Conservation (phyloP, 306 rosid species). For the Lathyrus aphaca region DNA sequence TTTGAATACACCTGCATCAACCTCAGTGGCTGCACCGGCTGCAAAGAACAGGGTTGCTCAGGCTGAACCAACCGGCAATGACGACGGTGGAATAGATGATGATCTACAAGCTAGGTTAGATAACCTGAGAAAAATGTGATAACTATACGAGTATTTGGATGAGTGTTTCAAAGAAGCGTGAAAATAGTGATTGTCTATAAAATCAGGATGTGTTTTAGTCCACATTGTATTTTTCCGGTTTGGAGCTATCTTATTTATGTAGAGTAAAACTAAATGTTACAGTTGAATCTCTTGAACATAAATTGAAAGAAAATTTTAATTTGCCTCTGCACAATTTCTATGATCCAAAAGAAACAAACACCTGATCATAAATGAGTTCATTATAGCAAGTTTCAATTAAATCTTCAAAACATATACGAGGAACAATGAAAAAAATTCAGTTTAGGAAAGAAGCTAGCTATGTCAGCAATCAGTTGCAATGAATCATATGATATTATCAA, state of each 20-base stretch:
- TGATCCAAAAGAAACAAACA: constrained; percentile 6
- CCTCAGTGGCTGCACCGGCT: constrained; percentile 67
- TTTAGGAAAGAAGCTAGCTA: constrained; percentile 16
- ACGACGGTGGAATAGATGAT: constrained; percentile 76
- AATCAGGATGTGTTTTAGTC: constrained; percentile 8
- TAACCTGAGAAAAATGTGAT: constrained; percentile 49
- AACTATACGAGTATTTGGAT: neutral
- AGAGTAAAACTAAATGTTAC: constrained; percentile 17
- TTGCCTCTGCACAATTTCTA: neutral
- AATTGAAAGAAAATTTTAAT: constrained; percentile 12
- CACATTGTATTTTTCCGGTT: constrained; percentile 19
- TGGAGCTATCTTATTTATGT: constrained; percentile 22
- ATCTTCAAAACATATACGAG: constrained; percentile 12
- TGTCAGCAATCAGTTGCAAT: constrained; percentile 1
- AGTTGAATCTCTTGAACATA: constrained; percentile 14
- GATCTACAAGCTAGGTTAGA: constrained; percentile 65
- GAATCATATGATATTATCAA: constrained; percentile 1
- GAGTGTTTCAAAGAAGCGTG: constrained; percentile 18
- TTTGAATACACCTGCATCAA: constrained; percentile 68
- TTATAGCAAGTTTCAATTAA: neutral
- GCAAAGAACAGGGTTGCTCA: constrained; percentile 68
- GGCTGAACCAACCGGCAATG: constrained; percentile 67
- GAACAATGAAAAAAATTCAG: neutral
- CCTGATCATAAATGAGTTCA: constrained; percentile 13
- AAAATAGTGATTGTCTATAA: constrained; percentile 23